Evolutionary conservation across 306 rosid species (phyloP).

Genomic region (Morella rubra): DNA sequence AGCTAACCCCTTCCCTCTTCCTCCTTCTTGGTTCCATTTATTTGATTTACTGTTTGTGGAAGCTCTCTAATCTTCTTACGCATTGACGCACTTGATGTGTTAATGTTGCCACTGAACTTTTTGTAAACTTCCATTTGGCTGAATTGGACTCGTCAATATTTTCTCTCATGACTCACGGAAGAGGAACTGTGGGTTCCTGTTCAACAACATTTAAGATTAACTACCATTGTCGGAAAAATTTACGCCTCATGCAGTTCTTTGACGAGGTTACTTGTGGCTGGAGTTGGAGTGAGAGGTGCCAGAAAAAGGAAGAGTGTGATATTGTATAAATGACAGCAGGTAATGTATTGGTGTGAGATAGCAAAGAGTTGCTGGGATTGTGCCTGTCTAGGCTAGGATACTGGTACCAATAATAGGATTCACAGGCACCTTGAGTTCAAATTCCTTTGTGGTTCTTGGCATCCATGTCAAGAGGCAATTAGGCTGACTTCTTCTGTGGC

Average conservation of each 20-base stretch:
- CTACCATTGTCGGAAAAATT: neutral
- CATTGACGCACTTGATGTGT: neutral
- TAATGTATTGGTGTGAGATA: neutral
- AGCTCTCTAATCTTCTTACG: neutral
- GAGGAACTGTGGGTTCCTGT: neutral
- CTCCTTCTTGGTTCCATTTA: neutral
- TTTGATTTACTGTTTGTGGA: too few species aligned
- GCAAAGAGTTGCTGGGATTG: neutral
- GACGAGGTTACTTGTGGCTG: neutral
- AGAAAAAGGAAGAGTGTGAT: neutral
- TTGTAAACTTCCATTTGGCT: neutral
- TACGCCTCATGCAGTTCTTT: neutral
- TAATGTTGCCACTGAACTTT: neutral
- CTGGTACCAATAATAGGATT: neutral
- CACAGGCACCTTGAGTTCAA: neutral
- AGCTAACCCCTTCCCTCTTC: neutral
- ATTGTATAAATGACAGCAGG: neutral
- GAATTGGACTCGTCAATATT: neutral
- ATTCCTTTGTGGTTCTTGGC: conserved; percentile 2
- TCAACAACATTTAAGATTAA: neutral
- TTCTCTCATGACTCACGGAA: neutral
- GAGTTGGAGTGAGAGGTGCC: neutral
- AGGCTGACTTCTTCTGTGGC: neutral
- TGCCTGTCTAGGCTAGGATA: neutral
- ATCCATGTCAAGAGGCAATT: conserved; percentile 3